Evolutionary conservation across 2,329 filamentous ascomycete species (phyloP).

Genomic region (Stromatinia cepivora): DNA sequence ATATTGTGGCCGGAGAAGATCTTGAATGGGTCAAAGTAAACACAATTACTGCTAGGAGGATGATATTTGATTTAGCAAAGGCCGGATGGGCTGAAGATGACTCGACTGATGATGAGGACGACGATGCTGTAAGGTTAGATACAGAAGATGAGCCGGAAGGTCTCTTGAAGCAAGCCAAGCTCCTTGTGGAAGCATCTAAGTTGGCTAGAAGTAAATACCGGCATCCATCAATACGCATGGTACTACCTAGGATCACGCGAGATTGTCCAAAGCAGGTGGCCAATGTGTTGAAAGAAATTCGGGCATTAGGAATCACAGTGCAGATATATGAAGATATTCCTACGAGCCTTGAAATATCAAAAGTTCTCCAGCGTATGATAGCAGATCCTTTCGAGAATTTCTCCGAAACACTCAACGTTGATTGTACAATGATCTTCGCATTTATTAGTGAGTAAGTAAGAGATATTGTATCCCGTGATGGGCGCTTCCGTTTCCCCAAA

Average conservation of each 20-base stretch:
- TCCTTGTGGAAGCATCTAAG: slow-evolving; percentile 57
- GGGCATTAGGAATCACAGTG: slow-evolving; percentile 46
- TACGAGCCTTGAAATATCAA: slow-evolving; percentile 27
- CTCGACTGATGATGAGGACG: slow-evolving; percentile 47
- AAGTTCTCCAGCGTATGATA: slow-evolving; percentile 41
- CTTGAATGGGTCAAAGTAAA: slow-evolving; percentile 69
- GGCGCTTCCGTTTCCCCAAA: background rate
- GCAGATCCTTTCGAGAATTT: slow-evolving; percentile 44
- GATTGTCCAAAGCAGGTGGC: slow-evolving; percentile 54
- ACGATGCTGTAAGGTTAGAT: slow-evolving; percentile 38
- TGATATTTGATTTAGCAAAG: slow-evolving; percentile 69
- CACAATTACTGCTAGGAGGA: slow-evolving; percentile 60
- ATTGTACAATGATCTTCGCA: slow-evolving; percentile 66
- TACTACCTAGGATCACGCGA: slow-evolving; percentile 59
- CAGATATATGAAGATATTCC: slow-evolving; percentile 37
- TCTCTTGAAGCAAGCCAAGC: slow-evolving; percentile 59
- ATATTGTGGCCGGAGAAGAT: slow-evolving; percentile 64
- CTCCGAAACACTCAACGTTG: slow-evolving; percentile 52
- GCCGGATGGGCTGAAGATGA: slow-evolving; percentile 58
- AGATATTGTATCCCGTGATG: background rate
- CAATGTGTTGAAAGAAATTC: slow-evolving; percentile 55
- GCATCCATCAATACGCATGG: slow-evolving; percentile 58
- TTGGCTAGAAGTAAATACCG: slow-evolving; percentile 58
- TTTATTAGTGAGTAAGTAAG: slow-evolving; percentile 57
- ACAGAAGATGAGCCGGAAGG: slow-evolving; percentile 47